Evolutionary conservation across 805 yeast genomes (phyloP).

Genomic region (Wilhelminamyces savonicus): DNA sequence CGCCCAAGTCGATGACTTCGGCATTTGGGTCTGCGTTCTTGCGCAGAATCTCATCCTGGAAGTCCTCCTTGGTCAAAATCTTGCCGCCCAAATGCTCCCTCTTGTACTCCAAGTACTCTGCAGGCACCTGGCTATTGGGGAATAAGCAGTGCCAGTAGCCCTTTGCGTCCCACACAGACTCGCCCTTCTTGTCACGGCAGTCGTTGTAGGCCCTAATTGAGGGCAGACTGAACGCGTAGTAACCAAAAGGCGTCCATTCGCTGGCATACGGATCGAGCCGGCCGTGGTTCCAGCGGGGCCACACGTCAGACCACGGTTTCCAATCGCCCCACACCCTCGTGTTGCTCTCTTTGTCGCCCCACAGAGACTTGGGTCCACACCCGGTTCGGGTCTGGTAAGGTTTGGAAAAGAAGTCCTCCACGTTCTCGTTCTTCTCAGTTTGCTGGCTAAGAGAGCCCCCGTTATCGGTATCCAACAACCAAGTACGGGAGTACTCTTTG

Average conservation of each 20-base stretch:
- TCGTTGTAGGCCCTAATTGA: constrained; percentile 49
- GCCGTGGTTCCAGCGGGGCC: constrained; percentile 1
- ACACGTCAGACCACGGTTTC: neutral
- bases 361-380: neutral
- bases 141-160: constrained; percentile 92
- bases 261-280: constrained; percentile 3
- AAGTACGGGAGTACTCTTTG: constrained; percentile 11
- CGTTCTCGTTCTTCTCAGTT: neutral
- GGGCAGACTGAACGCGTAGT: constrained; percentile 54
- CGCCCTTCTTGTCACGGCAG: constrained; percentile 63
- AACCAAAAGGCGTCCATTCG: constrained; percentile 35
- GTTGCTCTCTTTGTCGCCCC: constrained; percentile 6
- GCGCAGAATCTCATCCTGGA: constrained; percentile 19
- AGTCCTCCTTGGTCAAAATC: constrained; percentile 54
- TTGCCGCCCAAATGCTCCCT: constrained; percentile 16
- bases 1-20: constrained; percentile 32
- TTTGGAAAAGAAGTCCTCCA: constrained; percentile 12
- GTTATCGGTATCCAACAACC: constrained; percentile 8
- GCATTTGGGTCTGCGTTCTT: constrained; percentile 9
- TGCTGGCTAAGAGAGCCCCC: neutral
- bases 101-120: constrained; percentile 23
- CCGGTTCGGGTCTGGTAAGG: constrained; percentile 17
- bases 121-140: constrained; percentile 44
- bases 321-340: constrained; percentile 1
- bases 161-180: constrained; percentile 71